Evolutionary conservation across 208 protist genomes (phyloP), one percentile per base, ranked within the genome.

Genomic region (Leishmania guyanensis): DNA sequence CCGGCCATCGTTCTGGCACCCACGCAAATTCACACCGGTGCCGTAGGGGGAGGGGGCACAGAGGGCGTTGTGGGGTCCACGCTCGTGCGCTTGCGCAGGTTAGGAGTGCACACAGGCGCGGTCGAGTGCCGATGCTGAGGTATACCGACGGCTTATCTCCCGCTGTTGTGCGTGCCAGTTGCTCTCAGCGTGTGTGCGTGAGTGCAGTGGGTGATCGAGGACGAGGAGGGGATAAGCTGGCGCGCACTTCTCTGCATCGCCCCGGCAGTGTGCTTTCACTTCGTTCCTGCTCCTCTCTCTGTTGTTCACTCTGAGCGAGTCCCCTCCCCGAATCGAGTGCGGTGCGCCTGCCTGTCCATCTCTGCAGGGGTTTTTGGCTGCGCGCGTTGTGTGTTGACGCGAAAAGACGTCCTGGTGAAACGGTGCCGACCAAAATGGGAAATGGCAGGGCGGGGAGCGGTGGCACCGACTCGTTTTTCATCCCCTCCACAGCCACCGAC

Each of bases 171-270:
- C 58, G 50, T 17, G 43, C n/a, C 54, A 26, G 10, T 76, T 26
- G 50, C 29, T 81, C 39, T 54, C 48, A 75, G 14, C 10, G 20
- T 77, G 58, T 64, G 58, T 64, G 58, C 26, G 58, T 64, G 58
- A 29, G 58, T 64, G 58, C 26, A n/a, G 16, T 64, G 58, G 26
- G 26, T 4, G 43, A 46, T 64, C 26, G 26, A 64, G 58, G 58
- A 64, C 26, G 58, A 33, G 58, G 58, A 2, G 58, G 29, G 29
- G 58, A 33, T n/a, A 64, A 2, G 62, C 12, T 12, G 62, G 29
- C 62, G 26, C 29, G 10, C 62, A 43, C 62, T 5, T 20, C 29
- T 68, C 29, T 29, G 29, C 62, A 20, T 39, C 62, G 62, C 62
- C 29, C 62, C 62, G 62, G 39, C 29, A 39, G 12, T 39, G 29